Conservation (phyloP, 2,329 filamentous ascomycete species). For the Trichophyton schoenleinii region DNA sequence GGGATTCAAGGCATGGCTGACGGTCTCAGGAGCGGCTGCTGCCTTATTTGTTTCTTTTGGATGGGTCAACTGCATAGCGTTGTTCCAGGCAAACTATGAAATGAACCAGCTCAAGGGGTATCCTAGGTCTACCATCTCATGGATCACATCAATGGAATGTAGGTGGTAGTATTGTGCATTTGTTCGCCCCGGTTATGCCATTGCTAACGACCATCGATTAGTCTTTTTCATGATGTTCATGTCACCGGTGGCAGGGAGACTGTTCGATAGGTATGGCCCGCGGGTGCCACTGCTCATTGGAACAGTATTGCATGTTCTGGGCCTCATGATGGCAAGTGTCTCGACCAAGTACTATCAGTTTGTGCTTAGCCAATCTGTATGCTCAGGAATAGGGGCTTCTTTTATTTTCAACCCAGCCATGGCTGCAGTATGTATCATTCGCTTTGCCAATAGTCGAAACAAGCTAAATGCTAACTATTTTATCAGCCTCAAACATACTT, state of each 20-base stretch:
- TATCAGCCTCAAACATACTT: constrained; percentile 41
- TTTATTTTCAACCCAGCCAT: constrained; percentile 37
- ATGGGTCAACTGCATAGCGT: constrained; percentile 40
- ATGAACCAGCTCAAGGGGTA: constrained; percentile 36
- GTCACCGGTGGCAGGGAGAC: constrained; percentile 49
- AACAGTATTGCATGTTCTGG: constrained; percentile 45
- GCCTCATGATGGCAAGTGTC: constrained; percentile 51
- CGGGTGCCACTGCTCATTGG: constrained; percentile 40
- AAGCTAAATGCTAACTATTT: constrained; percentile 33
- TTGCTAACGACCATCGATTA: constrained; percentile 31
- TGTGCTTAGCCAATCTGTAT: constrained; percentile 33
- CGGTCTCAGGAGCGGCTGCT: constrained; percentile 40
- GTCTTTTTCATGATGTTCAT: constrained; percentile 5
- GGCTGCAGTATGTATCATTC: constrained; percentile 22
- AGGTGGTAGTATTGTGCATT: not conserved
- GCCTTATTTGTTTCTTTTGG: constrained; percentile 40
- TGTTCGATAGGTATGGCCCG: constrained; percentile 52
- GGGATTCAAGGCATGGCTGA: constrained; percentile 23
- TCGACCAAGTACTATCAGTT: constrained; percentile 45
- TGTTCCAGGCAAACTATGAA: constrained; percentile 49
- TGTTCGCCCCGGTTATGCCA: constrained; percentile 23
- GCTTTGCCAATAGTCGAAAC: not conserved
- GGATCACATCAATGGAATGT: constrained; percentile 40
- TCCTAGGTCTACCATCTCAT: constrained; percentile 44
- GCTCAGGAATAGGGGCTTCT: constrained; percentile 38